phyloP scores from a whole-genome alignment of 129 eudicot species.

The Mikania micrantha region DNA sequence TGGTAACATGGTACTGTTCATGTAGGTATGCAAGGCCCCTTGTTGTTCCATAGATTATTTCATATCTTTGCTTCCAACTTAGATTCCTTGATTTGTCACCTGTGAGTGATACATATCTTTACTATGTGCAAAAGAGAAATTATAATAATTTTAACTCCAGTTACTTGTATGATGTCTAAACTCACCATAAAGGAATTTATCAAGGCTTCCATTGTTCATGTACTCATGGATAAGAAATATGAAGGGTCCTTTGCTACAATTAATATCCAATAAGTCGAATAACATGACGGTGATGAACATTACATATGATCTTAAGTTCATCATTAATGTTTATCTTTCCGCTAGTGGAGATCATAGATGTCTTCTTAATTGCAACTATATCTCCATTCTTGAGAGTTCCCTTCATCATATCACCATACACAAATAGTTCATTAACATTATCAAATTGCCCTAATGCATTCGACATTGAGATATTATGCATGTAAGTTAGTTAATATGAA shows the following conservation, averaged over 20 bases:
- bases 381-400: slow-evolving; percentile 48
- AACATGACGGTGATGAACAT: slow-evolving; percentile 63
- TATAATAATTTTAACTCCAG: neutral
- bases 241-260: slow-evolving; percentile 52
- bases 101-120: slow-evolving; percentile 4
- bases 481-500: too few species aligned
- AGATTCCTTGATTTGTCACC: slow-evolving; percentile 40
- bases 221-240: slow-evolving; percentile 53
- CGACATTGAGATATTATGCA: neutral
- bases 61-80: slow-evolving; percentile 54
- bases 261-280: slow-evolving; percentile 59
- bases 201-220: slow-evolving; percentile 77
- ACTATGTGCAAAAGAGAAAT: neutral
- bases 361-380: slow-evolving; percentile 50
- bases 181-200: slow-evolving; percentile 53
- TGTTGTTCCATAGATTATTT: slow-evolving; percentile 54
- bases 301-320: slow-evolving; percentile 60
- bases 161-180: neutral
- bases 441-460: neutral
- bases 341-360: slow-evolving; percentile 31
- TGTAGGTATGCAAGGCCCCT: slow-evolving; percentile 69
- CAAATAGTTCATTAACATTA: neutral
- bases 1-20: slow-evolving; percentile 53
- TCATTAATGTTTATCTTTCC: slow-evolving; percentile 46
- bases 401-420: slow-evolving; percentile 24